Conservation (phyloP, 345 rosid genomes). For the Gossypium raimondii region DNA sequence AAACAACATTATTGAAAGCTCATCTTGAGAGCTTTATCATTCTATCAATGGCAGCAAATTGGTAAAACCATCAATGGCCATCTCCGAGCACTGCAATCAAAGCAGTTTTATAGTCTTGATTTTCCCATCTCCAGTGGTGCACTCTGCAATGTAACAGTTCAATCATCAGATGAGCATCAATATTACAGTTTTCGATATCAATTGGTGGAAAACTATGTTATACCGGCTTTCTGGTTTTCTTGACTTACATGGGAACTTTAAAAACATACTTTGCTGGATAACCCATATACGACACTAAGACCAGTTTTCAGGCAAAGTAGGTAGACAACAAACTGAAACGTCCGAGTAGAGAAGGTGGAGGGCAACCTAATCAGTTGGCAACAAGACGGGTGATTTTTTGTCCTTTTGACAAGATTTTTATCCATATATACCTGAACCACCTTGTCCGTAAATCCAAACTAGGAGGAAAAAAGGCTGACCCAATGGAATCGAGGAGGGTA, state of each 20-base stretch:
- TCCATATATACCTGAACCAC: no score
- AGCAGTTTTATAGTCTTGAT: slow-evolving; percentile 33
- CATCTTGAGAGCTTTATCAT: not conserved
- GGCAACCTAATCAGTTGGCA: not conserved
- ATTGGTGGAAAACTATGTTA: not conserved
- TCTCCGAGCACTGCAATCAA: not conserved
- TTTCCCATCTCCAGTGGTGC: slow-evolving; percentile 43
- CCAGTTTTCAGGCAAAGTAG: no score
- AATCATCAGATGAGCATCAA: not conserved
- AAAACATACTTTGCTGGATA: not conserved
- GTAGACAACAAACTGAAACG: no score
- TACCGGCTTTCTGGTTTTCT: not conserved
- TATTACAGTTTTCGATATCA: not conserved
- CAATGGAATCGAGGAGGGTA: no score
- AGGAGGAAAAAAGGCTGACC: no score
- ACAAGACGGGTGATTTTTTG: no score
- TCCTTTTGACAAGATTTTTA: no score
- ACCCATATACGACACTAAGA: not conserved
- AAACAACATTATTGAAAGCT: not conserved
- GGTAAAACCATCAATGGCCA: not conserved
- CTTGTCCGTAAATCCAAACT: no score
- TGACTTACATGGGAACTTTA: not conserved
- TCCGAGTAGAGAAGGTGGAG: no score
- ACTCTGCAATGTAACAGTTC: slow-evolving; percentile 47
- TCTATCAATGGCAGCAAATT: not conserved